Evolutionary conservation across 257 asterid species (phyloP).

Genomic region (Sherardia arvensis): DNA sequence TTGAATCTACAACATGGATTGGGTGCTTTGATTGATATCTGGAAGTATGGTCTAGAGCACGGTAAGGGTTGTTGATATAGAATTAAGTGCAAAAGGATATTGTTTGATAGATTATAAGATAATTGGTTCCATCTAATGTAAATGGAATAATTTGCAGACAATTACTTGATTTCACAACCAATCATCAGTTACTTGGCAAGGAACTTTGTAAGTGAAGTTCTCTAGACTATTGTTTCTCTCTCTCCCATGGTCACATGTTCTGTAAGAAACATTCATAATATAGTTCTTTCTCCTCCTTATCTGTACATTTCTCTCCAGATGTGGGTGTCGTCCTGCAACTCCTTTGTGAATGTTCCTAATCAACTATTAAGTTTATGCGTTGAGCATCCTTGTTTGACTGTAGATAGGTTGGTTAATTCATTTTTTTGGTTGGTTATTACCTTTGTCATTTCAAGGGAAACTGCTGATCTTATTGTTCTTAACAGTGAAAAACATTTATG

Average conservation of each 20-base stretch:
- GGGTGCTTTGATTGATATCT: constrained; percentile 44
- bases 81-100: not conserved
- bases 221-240: not conserved
- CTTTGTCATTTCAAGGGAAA: constrained; percentile 5
- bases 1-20: constrained; percentile 36
- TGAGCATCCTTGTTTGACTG: constrained; percentile 57
- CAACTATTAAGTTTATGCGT: constrained; percentile 41
- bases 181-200: constrained; percentile 61
- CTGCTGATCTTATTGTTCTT: constrained; percentile 14
- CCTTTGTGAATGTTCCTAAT: constrained; percentile 44
- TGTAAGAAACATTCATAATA: not conserved
- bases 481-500: constrained; percentile 74
- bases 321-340: constrained; percentile 55
- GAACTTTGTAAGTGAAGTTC: constrained; percentile 63
- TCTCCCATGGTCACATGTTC: not conserved
- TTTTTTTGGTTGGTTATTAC: not conserved
- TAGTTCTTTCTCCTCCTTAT: not conserved
- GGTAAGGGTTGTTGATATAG: constrained; percentile 33
- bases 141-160: constrained; percentile 72
- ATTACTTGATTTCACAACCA: constrained; percentile 42
- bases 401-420: constrained; percentile 48
- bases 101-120: constrained; percentile 9
- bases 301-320: constrained; percentile 35
- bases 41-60: constrained; percentile 61
- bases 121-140: constrained; percentile 45